Conservation (phyloP, 257 asterid genomes). For the Knoxia roxburghii region DNA sequence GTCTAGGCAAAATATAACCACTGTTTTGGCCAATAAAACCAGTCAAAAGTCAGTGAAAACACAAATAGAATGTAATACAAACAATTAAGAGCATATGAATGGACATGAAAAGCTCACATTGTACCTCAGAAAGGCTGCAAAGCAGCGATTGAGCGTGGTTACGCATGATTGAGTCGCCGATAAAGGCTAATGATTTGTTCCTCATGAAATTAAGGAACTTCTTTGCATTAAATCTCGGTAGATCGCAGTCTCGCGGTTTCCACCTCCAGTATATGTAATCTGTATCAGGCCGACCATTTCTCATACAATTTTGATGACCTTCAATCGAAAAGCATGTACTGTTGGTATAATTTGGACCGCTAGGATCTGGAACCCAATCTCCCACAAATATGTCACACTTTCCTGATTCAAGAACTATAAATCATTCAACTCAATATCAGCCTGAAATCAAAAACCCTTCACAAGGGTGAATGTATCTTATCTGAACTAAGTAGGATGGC, state of each 20-base stretch:
- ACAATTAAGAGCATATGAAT: background rate
- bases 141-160: conserved; percentile 74
- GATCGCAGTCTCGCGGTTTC: conserved; percentile 57
- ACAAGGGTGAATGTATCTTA: background rate
- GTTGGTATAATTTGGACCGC: conserved; percentile 60
- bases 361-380: conserved; percentile 58
- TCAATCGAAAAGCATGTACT: conserved; percentile 51
- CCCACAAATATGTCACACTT: conserved; percentile 60
- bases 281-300: conserved; percentile 66
- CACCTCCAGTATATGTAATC: conserved; percentile 71
- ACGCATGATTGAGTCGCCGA: conserved; percentile 88
- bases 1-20: background rate
- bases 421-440: background rate
- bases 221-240: conserved; percentile 46
- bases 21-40: background rate
- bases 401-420: conserved; percentile 25
- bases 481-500: background rate
- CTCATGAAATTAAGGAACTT: conserved; percentile 55
- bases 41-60: no score
- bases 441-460: background rate
- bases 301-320: conserved; percentile 67
- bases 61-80: background rate
- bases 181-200: conserved; percentile 50
- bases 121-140: conserved; percentile 79
- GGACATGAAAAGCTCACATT: background rate